Evolutionary conservation across 495 filamentous ascomycete species (phyloP).

Genomic region (Chaetomium cochliodes): DNA sequence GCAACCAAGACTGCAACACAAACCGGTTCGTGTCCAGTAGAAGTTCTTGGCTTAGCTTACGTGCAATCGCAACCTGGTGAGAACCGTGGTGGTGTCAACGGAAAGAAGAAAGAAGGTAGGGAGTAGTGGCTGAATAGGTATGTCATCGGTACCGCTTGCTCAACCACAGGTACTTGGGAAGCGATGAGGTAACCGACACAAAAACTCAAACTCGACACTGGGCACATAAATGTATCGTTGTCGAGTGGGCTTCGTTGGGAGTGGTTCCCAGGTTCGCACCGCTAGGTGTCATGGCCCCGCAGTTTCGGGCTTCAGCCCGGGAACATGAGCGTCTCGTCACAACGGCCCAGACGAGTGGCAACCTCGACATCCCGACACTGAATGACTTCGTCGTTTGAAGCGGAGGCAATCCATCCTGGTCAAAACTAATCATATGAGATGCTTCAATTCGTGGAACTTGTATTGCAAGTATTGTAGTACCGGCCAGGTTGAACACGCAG

Average conservation of each 20-base stretch:
- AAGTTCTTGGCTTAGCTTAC: too few relatives aligned
- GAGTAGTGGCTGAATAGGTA: not conserved
- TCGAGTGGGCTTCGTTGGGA: not conserved
- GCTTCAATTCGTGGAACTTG: not conserved
- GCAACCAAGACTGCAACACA: too few relatives aligned
- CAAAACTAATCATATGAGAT: not conserved
- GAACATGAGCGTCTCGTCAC: not conserved
- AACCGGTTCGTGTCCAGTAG: too few relatives aligned
- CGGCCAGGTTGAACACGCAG: not conserved
- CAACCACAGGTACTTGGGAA: not conserved
- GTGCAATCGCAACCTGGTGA: too few relatives aligned
- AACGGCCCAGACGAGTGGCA: not conserved
- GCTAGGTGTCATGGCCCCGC: not conserved
- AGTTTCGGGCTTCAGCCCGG: not conserved
- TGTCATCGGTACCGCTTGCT: not conserved
- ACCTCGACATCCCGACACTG: not conserved
- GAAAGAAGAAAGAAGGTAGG: not conserved
- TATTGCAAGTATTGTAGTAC: not conserved
- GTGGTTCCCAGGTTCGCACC: not conserved
- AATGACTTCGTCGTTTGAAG: not conserved
- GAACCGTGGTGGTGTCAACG: too few relatives aligned
- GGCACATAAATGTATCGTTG: not conserved
- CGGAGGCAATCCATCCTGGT: not conserved
- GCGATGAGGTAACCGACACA: not conserved
- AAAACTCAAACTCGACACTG: not conserved